Evolutionary conservation across 2,329 filamentous ascomycete genomes (phyloP).

Genomic region (Diaporthe citri): DNA sequence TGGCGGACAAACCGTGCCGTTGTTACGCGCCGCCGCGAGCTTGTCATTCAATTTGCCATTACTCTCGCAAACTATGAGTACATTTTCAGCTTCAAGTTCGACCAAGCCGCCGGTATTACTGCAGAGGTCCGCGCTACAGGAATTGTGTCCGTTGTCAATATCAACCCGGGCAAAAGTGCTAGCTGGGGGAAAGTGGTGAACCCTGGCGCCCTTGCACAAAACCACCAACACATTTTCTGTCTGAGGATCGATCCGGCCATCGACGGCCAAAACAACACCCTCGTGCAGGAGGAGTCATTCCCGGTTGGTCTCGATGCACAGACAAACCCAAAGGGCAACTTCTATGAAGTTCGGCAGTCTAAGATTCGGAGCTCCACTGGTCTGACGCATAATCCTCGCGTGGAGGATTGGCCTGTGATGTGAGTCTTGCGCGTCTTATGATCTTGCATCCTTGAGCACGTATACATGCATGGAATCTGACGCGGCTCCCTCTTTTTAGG

Average conservation of each 20-base stretch:
- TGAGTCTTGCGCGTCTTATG: background rate
- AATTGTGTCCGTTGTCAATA: background rate
- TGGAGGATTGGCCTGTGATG: background rate
- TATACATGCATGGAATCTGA: too few relatives aligned
- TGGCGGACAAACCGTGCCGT: constrained; percentile 64
- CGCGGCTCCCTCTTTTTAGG: too few relatives aligned
- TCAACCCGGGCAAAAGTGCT: background rate
- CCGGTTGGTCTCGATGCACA: background rate
- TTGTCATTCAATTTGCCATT: constrained; percentile 68
- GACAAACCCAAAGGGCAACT: background rate
- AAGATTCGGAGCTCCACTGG: background rate
- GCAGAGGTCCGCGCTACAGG: background rate
- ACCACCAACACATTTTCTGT: background rate
- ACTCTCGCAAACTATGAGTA: constrained; percentile 70
- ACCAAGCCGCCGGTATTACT: background rate
- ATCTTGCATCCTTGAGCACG: too few relatives aligned
- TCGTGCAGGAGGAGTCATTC: background rate
- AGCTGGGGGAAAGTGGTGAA: background rate
- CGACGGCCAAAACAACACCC: background rate
- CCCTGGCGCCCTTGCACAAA: background rate
- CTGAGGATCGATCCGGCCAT: background rate
- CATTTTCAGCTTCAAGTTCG: constrained; percentile 38
- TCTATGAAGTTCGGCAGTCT: background rate
- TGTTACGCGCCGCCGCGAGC: constrained; percentile 62
- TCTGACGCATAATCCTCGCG: background rate